Evolutionary conservation across 768 basidiomycete genomes (phyloP), one percentile per base, ranked within the genome.

Genomic region (Lyophyllum semitale): DNA sequence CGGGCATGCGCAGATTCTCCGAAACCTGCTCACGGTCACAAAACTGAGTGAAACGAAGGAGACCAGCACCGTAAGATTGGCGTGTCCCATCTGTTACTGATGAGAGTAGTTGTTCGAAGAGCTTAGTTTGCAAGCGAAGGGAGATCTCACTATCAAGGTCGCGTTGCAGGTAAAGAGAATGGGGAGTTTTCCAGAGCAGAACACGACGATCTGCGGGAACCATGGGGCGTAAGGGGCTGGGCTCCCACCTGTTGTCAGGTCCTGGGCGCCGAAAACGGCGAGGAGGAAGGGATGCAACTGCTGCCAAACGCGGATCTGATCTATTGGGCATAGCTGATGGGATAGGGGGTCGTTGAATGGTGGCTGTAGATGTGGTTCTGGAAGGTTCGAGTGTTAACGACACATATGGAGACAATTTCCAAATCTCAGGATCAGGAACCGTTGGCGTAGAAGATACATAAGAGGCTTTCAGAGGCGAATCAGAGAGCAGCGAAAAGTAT

Each of bases 21-120:
- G 71, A 53, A 15, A 71, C 61, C 2, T 32, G 1, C 0, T 56
- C 18, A 1, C 33, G 20, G 37, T 75, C 65, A 26, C 72, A 73
- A 41, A 68, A 72, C 37, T 72, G 68, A 0, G 58, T 66, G 44
- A 67, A 73, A 0, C 58, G 54, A 0, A 71, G 57, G 0, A 71
- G 49, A 1, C 70, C 71, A 0, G 68, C 67, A 1, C 67, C 66
- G 33, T 73, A 73, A 3, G 57, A 55, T 8, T 53, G 23, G 0
- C 53, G 47, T 0, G 63, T 67, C 1, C 29, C n/a, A 18, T 48
- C 38, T 4, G 40, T 26, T 1, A 32, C 1, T 1, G 54, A 30
- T 4, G 2, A 4, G 23, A 54, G 5, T 0, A 54, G 27, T 5
- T 40, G 2, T 13, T 40, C 15, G 29, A 38, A 55, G 17, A 38